Percentiles rank a stretch among this genome's conserved stretches.
Evolutionary conservation across 1,139 yeast genomes (phyloP).

Genomic region (Kluyveromyces marxianus): DNA sequence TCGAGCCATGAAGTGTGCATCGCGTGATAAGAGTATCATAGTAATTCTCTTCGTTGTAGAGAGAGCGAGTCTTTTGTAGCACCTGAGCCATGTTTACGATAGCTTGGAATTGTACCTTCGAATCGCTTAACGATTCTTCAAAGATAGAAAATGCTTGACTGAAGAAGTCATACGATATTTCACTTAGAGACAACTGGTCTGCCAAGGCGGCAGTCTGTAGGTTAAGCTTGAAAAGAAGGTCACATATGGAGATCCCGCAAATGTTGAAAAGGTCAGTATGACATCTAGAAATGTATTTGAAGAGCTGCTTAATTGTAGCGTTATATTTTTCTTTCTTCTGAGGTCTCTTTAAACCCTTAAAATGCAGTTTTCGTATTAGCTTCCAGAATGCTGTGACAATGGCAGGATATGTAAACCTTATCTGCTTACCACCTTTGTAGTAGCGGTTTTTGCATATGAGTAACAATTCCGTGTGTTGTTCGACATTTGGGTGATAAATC

Average conservation of each 20-base stretch:
- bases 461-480: slow-evolving; percentile 38
- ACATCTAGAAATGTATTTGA: slow-evolving; percentile 67
- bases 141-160: slow-evolving; percentile 82
- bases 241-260: slow-evolving; percentile 41
- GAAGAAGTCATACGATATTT: slow-evolving; percentile 79
- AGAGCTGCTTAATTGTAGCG: slow-evolving; percentile 36
- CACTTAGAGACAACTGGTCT: slow-evolving; percentile 59
- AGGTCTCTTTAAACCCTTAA: slow-evolving; percentile 9
- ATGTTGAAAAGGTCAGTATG: slow-evolving; percentile 62
- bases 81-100: slow-evolving; percentile 53
- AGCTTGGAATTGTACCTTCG: slow-evolving; percentile 44
- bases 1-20: slow-evolving; percentile 81
- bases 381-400: slow-evolving; percentile 53
- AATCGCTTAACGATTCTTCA: slow-evolving; percentile 70
- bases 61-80: slow-evolving; percentile 36
- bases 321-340: slow-evolving; percentile 16
- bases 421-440: slow-evolving; percentile 46
- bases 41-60: slow-evolving; percentile 21
- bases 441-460: slow-evolving; percentile 50
- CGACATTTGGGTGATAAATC: slow-evolving; percentile 33
- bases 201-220: slow-evolving; percentile 59
- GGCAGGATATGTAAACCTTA: slow-evolving; percentile 68
- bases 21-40: slow-evolving; percentile 79
- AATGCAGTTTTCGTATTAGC: slow-evolving; percentile 48
- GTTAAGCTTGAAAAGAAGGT: slow-evolving; percentile 40